phyloP scores from a whole-genome alignment of 1,284 basidiomycete species.

The Pseudozyma pruni region DNA sequence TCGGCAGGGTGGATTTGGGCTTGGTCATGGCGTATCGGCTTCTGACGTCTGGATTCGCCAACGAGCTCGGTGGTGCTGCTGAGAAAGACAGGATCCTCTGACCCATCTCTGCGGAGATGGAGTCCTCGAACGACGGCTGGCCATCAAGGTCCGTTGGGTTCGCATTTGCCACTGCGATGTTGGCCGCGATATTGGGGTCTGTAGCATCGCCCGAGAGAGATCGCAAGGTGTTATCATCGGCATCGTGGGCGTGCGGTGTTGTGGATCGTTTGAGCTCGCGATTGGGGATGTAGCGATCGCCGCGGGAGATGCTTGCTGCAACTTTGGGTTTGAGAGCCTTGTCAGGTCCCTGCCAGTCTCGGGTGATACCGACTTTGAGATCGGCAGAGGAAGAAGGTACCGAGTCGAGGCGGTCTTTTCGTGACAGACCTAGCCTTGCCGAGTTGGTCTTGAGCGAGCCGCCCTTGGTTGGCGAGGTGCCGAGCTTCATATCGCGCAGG shows the following conservation, averaged over 20 bases:
- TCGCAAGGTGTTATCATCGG: conserved; percentile 54
- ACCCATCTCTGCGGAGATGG: conserved; percentile 66
- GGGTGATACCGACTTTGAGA: conserved; percentile 51
- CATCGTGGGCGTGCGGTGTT: conserved; percentile 40
- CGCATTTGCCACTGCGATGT: conserved; percentile 51
- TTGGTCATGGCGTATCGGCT: conserved; percentile 57
- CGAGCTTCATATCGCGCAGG: conserved; percentile 46
- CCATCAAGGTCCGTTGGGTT: conserved; percentile 56
- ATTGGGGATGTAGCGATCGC: conserved; percentile 65
- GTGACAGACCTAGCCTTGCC: conserved; percentile 21
- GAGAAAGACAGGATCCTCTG: conserved; percentile 70
- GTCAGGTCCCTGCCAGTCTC: conserved; percentile 60
- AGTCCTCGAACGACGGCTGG: conserved; percentile 56
- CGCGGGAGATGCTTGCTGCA: conserved; percentile 50
- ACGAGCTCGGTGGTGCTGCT: conserved; percentile 68
- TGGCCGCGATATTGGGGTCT: conserved; percentile 48
- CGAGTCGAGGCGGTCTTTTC: conserved; percentile 50
- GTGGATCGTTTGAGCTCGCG: conserved; percentile 54
- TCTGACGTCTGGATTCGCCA: conserved; percentile 66
- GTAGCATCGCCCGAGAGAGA: conserved; percentile 37
- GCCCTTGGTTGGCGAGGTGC: conserved; percentile 38
- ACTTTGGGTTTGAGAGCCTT: conserved; percentile 42
- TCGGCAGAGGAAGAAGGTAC: conserved; percentile 27
- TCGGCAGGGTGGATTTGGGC: conserved; percentile 59
- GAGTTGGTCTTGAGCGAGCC: conserved; percentile 22